A percentile compares a stretch with the other conserved stretches of the same genome.
Evolutionary conservation across 1,284 basidiomycete species (phyloP).

Genomic region (Neonothopanus nambi): DNA sequence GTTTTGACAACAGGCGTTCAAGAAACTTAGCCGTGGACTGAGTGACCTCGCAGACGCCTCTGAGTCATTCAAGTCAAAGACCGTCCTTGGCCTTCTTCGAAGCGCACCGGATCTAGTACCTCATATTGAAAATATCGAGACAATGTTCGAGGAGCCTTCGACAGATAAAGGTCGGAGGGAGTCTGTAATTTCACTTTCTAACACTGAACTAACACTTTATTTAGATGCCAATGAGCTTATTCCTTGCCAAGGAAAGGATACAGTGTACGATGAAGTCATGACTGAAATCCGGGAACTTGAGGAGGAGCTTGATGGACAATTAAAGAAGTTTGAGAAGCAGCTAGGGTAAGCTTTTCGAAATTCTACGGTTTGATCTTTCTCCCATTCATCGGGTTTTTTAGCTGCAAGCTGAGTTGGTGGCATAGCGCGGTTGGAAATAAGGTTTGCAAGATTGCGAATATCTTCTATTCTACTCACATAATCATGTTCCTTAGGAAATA

Average conservation of each 20-base stretch:
- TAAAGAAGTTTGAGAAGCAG: slow-evolving; percentile 62
- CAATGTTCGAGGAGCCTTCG: slow-evolving; percentile 63
- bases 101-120: slow-evolving; percentile 79
- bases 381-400: slow-evolving; percentile 25
- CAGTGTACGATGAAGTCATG: slow-evolving; percentile 77
- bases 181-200: background rate
- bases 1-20: slow-evolving; percentile 61
- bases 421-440: slow-evolving; percentile 84
- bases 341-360: slow-evolving; percentile 44
- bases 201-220: slow-evolving; percentile 14
- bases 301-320: slow-evolving; percentile 62
- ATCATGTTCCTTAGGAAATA: slow-evolving; percentile 72
- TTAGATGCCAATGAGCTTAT: slow-evolving; percentile 66
- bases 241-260: slow-evolving; percentile 81
- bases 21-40: slow-evolving; percentile 69
- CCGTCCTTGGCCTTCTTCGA: slow-evolving; percentile 72
- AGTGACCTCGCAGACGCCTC: slow-evolving; percentile 63
- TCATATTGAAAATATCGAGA: slow-evolving; percentile 70
- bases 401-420: slow-evolving; percentile 72
- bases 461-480: background rate
- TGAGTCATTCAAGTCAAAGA: slow-evolving; percentile 74
- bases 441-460: slow-evolving; percentile 33
- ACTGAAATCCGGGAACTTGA: slow-evolving; percentile 72
- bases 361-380: background rate
- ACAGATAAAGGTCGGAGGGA: slow-evolving; percentile 56